Base-by-base conservation (phyloP, 805 yeast genomes). In the Cyberlindnera bimundalis region DNA sequence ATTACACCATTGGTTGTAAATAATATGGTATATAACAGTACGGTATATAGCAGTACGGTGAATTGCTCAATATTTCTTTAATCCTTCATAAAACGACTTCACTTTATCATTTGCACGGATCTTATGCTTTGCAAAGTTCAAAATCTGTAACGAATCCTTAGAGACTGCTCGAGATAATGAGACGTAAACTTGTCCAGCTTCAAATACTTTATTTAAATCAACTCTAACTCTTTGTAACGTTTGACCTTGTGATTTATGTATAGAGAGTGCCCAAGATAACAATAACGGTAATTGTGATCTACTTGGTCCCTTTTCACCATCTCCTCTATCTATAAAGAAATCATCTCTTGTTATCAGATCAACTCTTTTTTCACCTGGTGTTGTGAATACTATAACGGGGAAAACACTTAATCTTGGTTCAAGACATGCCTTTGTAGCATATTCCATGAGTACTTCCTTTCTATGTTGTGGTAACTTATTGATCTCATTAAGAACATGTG, bases 231-330 rank as follows among this genome's bases (percentile, higher is more conserved):
- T 61, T 30, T 76, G 79, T 33, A 85, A 70, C 0, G 95, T 84
- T 63, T 85, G 95, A 3, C 95, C 95, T 58, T 85, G 95, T 0
- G 93, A 78, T 58, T 85, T 85, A 56, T 85, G 95, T 37, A 85
- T 85, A 0, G 93, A 85, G 50, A 85, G 60, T 0, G 95, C 89
- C 93, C 93, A 85, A 18, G 93, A 79, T 27, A 85, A 62, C 42
- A 83, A 66, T 23, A 85, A 64, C 1, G 95, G 95, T 3, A 84
- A 50, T 56, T 85, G 95, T 0, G 48, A 56, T 54, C 90, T 68
- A 7, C 59, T 59, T 19, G 33, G 38, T 3, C 25, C 24, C 2
- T 17, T 8, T 17, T 48, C 51, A 3, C 53, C 42, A 21, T 57
- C 71, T 1, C 60, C 56, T 1, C 53, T 43, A 32, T 71, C 73